A percentile compares a stretch with the other conserved stretches of the same genome.
Conservation (phyloP, 2,329 filamentous ascomycete species). For the Alternaria viburni region DNA sequence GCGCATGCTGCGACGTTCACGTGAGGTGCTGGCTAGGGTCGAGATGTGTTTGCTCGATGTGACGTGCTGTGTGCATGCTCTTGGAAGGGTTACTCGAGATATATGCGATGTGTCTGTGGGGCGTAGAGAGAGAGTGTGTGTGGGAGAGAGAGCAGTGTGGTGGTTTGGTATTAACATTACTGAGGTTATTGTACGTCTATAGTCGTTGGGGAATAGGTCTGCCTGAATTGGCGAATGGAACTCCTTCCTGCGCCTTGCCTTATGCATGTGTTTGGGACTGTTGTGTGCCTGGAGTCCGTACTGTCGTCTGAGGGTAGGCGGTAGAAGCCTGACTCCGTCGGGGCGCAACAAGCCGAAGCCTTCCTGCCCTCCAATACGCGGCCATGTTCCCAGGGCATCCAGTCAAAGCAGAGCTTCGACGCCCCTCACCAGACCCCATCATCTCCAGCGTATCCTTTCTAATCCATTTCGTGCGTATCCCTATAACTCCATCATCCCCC, state of each 20-base stretch:
- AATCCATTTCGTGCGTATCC: background rate
- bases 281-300: background rate
- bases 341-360: background rate
- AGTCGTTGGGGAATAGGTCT: background rate
- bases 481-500: conserved; percentile 33
- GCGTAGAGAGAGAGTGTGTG: background rate
- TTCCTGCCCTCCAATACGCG: background rate
- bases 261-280: background rate
- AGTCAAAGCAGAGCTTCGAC: background rate
- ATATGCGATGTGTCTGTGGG: background rate
- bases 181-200: background rate
- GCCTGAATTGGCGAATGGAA: background rate
- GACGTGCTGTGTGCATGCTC: background rate
- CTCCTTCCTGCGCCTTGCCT: background rate
- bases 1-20: conserved; percentile 9
- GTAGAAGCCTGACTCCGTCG: background rate
- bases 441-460: background rate
- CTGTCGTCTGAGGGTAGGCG: background rate
- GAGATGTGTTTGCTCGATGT: background rate
- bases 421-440: background rate
- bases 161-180: conserved; percentile 1
- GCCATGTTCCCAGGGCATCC: background rate
- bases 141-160: background rate
- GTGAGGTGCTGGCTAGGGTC: background rate
- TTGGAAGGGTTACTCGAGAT: background rate